Evolutionary conservation across 345 rosid genomes (phyloP), one percentile per base, ranked within the genome.

Genomic region (Euclidium syriacum): DNA sequence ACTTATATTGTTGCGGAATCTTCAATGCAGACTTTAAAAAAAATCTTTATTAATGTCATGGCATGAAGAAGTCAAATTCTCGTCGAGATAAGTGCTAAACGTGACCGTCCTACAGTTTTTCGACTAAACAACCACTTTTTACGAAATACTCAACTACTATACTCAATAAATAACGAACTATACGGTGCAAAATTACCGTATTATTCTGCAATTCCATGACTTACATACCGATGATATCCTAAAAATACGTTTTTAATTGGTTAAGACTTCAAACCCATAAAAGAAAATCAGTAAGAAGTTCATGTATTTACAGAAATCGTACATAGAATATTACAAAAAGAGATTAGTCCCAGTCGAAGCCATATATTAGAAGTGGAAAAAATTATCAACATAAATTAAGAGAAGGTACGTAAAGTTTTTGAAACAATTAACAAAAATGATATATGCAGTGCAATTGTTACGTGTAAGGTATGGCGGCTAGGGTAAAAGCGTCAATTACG

Each of bases 401-500:
- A 62, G 19, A 29, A 38, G 7, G 39, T 52, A 52, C 15, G 74
- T 50, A 49, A 52, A 7, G 26, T 26, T 27, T 35, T 35, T 23
- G 5, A 14, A 34, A 9, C 10, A 52, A 23, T 4, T 14, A 32
- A 19, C 22, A 26, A 60, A n/a, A 68, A 36, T 38, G 64, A n/a
- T 46, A 63, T 17, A 41, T 40, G 64, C 64, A 64, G 26, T 49
- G 16, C 14, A 11, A 14, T n/a, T 11, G 65, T 64, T 55, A 39
- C 53, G 70, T 64, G 60, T 63, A 48, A 46, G 2, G 10, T 26
- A 5, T 14, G n/a, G 29, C 23, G 32, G 55, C 4, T 34, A 18
- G 27, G 53, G 48, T 55, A 47, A 48, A 36, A 49, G 24, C 23
- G 33, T 67, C 15, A 48, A 30, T 78, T 77, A 83, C 56, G 67